Conservation (phyloP, 192 early-diverging fungal species). For the Borealophlyctis nickersoniae region DNA sequence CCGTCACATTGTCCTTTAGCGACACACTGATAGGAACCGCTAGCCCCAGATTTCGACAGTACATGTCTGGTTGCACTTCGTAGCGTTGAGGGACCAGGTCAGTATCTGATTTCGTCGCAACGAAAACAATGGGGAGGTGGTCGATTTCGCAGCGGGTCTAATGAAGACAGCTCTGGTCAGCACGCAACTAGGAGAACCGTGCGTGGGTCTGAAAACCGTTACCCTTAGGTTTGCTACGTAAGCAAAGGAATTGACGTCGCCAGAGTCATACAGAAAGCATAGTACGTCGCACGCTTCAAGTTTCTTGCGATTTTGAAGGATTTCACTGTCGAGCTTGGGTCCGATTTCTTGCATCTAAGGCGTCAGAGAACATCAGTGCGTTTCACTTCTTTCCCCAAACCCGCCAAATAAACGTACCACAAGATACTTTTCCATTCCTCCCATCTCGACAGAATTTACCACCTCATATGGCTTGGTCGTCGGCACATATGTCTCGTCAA, state of each 20-base stretch:
- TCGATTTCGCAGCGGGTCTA: slow-evolving; percentile 82
- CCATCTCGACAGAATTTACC: slow-evolving; percentile 94
- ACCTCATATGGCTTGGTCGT: slow-evolving; percentile 75
- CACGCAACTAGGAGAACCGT: not conserved
- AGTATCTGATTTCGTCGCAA: slow-evolving; percentile 92
- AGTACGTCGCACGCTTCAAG: slow-evolving; percentile 88
- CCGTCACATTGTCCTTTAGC: slow-evolving; percentile 78
- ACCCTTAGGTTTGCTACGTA: slow-evolving; percentile 83
- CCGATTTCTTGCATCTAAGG: slow-evolving; percentile 88
- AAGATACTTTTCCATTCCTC: slow-evolving; percentile 90
- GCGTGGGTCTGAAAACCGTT: slow-evolving; percentile 11
- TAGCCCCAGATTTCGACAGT: slow-evolving; percentile 83
- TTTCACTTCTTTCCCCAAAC: too few relatives aligned
- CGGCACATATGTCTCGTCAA: slow-evolving; percentile 68
- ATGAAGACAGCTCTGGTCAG: slow-evolving; percentile 12
- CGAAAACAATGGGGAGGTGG: slow-evolving; percentile 82
- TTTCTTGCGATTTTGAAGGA: slow-evolving; percentile 83
- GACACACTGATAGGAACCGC: slow-evolving; percentile 88
- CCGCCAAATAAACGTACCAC: slow-evolving; percentile 79
- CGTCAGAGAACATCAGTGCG: too few relatives aligned
- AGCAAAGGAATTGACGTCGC: slow-evolving; percentile 89
- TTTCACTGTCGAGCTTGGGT: slow-evolving; percentile 77
- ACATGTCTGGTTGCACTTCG: slow-evolving; percentile 88
- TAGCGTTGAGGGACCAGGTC: slow-evolving; percentile 82
- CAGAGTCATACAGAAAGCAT: slow-evolving; percentile 93